Evolutionary conservation across 352 stramenopile species (phyloP).

Genomic region (Plasmopara viticola): DNA sequence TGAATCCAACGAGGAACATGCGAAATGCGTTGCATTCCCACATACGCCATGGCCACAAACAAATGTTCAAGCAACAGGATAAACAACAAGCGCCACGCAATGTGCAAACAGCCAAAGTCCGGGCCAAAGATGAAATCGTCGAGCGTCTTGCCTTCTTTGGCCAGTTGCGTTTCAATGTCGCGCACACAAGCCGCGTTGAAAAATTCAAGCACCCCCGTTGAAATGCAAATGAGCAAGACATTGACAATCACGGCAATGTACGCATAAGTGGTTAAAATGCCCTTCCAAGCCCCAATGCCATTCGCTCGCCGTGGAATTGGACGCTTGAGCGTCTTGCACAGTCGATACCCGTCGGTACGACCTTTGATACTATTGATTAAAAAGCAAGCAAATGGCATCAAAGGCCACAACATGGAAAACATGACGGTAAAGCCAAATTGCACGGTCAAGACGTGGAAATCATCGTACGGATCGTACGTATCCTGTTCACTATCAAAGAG

Average conservation of each 20-base stretch:
- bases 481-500: conserved; percentile 70
- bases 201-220: conserved; percentile 62
- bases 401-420: conserved; percentile 74
- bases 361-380: conserved; percentile 68
- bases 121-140: conserved; percentile 61
- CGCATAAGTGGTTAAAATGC: conserved; percentile 47
- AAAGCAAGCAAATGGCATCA: conserved; percentile 70
- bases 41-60: conserved; percentile 45
- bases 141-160: conserved; percentile 57
- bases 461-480: conserved; percentile 70
- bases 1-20: conserved; percentile 48
- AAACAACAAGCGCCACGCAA: conserved; percentile 49
- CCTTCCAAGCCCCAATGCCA: conserved; percentile 68
- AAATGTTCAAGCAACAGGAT: conserved; percentile 57
- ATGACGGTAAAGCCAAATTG: conserved; percentile 76
- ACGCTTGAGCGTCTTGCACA: conserved; percentile 65
- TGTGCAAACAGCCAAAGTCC: conserved; percentile 55
- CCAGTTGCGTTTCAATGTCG: conserved; percentile 49
- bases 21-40: conserved; percentile 45
- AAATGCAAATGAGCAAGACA: conserved; percentile 65
- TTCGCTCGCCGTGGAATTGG: conserved; percentile 63
- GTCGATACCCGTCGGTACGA: conserved; percentile 54
- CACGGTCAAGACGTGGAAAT: conserved; percentile 65
- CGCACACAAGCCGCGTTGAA: conserved; percentile 49
- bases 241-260: conserved; percentile 72